Evolutionary conservation across 352 stramenopile genomes (phyloP), one percentile per base, ranked within the genome.

Genomic region (Pythium sp.): DNA sequence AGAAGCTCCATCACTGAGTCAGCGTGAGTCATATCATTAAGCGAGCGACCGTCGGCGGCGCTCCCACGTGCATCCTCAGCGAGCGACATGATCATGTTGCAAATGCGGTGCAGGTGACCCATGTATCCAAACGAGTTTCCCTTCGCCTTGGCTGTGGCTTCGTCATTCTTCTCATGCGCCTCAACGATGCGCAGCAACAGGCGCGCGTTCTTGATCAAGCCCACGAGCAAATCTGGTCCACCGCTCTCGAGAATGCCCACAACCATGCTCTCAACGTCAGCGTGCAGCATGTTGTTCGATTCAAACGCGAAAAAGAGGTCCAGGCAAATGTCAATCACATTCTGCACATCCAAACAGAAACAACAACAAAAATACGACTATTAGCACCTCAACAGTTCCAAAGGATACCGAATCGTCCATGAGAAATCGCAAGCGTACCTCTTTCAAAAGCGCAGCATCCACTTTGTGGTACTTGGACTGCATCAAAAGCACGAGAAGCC

Each of bases 281-380:
- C 79, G 60, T 96, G 88, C 0, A 96, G 80, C 84, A 96, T 93
- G 73, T 94, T 96, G 55, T 94, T 86, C 54, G 76, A 90, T 62
- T 94, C 86, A 67, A 96, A 96, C 72, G 88, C 79, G 73, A 96
- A 96, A 66, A 96, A 96, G 64, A 96, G 74, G 60, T 94, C 84
- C 62, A 96, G 61, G 55, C 86, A 94, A 6, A 81, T 79, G 49
- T 90, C 77, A 59, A 94, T 88, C 18, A 77, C 87, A 53, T 92
- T 81, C 47, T 82, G 47, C 3, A 15, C 24, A 49, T 14, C 12
- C 36, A 43, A 43, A 60, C 22, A 26, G 22, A 18, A 26, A 28
- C 15, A 32, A 5, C 49, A 36, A 63, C 14, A 24, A 69, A 41
- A 22, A 41, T 11, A 43, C 47, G 9, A 65, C 36, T 58, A 30